Conservation (phyloP, 257 asterid species). For the Handroanthus guayacan region DNA sequence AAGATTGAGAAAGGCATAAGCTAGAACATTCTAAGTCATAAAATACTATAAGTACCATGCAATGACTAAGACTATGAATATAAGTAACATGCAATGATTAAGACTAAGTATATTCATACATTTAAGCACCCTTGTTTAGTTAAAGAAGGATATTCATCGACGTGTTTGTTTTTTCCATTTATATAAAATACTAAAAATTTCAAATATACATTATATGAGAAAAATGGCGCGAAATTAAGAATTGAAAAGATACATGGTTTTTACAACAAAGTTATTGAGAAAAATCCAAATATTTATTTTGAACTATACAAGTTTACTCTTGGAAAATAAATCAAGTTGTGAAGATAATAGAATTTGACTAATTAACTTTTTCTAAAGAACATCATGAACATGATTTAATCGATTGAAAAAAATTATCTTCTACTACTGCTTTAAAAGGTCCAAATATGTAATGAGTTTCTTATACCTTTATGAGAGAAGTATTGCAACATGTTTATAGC, state of each 20-base stretch:
- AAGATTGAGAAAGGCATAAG: not conserved
- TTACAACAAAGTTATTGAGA: not conserved
- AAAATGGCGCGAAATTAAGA: not conserved
- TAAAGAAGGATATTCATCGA: not conserved
- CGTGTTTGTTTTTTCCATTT: too few relatives aligned
- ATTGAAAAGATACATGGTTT: not conserved
- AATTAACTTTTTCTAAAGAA: not conserved
- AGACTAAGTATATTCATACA: not conserved
- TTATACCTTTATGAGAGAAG: constrained; percentile 39
- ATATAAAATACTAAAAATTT: too few relatives aligned
- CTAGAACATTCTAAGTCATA: not conserved
- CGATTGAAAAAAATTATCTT: not conserved
- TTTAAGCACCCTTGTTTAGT: not conserved
- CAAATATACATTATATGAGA: not conserved
- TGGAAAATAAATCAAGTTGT: not conserved
- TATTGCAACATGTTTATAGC: constrained; percentile 26
- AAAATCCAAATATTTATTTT: not conserved
- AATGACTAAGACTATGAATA: not conserved
- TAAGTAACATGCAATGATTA: not conserved
- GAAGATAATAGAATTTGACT: not conserved
- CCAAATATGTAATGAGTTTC: not conserved
- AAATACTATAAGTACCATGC: not conserved
- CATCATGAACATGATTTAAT: not conserved
- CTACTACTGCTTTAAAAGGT: not conserved
- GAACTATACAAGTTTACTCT: not conserved